A percentile compares a stretch with the other conserved stretches of the same genome.
Evolutionary conservation across 495 filamentous ascomycete species (phyloP).

Genomic region (Penicillium ucsense): DNA sequence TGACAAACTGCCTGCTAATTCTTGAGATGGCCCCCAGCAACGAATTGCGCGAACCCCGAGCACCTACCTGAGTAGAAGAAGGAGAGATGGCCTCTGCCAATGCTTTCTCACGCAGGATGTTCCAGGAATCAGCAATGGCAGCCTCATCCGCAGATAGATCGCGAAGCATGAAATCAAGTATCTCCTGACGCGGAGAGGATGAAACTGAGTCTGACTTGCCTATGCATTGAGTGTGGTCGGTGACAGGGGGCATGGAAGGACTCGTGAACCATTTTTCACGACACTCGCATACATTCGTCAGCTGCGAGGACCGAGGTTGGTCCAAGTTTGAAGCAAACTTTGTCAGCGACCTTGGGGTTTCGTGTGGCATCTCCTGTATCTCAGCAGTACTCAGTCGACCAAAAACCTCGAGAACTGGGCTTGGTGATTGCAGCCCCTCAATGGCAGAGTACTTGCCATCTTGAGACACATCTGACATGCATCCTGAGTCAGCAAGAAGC

Average conservation of each 20-base stretch:
- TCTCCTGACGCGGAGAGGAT: not conserved
- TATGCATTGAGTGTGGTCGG: no score
- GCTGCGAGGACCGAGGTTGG: no score
- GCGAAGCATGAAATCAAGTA: not conserved
- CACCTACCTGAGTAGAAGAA: not conserved
- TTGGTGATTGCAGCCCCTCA: slow-evolving; percentile 1
- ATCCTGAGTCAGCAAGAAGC: not conserved
- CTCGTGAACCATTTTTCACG: no score
- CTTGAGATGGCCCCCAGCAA: not conserved
- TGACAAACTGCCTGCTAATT: not conserved
- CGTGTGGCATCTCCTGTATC: no score
- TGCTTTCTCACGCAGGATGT: not conserved
- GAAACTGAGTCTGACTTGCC: no score
- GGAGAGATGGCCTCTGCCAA: not conserved
- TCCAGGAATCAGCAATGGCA: not conserved
- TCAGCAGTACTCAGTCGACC: slow-evolving; percentile 4
- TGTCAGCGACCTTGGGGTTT: no score
- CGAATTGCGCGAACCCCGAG: not conserved
- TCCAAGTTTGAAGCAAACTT: no score
- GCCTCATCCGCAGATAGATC: not conserved
- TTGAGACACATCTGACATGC: not conserved
- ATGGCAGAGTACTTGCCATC: not conserved
- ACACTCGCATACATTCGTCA: no score
- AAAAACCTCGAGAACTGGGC: slow-evolving; percentile 2
- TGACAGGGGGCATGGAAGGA: no score